Conservation (phyloP, 768 basidiomycete genomes). For the Gelatoporia subvermispora region DNA sequence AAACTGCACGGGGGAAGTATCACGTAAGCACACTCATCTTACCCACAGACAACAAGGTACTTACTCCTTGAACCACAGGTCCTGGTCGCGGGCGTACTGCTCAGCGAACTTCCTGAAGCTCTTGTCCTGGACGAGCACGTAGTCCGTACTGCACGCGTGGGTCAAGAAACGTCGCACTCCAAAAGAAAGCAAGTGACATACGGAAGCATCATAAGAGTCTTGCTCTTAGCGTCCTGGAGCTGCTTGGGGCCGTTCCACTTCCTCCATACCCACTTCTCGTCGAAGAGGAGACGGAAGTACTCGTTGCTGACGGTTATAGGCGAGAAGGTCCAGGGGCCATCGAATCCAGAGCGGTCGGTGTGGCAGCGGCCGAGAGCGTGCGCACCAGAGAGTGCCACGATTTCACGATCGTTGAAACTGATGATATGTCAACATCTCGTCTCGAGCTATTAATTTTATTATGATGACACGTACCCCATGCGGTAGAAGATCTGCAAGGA, state of each 20-base stretch:
- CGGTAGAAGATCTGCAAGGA: conserved; percentile 71
- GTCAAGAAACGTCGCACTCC: not conserved
- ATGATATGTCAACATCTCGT: not conserved
- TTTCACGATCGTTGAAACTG: conserved; percentile 93
- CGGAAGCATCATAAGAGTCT: conserved; percentile 93
- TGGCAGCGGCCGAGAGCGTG: conserved; percentile 98
- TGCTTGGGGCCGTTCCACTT: conserved; percentile 95
- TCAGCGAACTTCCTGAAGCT: conserved; percentile 85
- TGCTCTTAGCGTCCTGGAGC: conserved; percentile 87
- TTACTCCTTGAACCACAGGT: conserved; percentile 92
- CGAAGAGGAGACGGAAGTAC: conserved; percentile 79
- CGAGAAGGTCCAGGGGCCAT: conserved; percentile 94
- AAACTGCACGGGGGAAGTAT: conserved; percentile 49
- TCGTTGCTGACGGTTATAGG: conserved; percentile 86
- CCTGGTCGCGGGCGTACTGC: conserved; percentile 80
- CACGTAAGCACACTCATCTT: conserved; percentile 1
- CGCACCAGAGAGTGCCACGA: conserved; percentile 90
- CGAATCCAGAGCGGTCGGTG: conserved; percentile 71
- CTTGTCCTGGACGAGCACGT: conserved; percentile 86
- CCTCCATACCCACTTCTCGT: conserved; percentile 94
- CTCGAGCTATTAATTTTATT: not conserved
- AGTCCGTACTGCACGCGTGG: conserved; percentile 62
- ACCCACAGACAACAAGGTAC: conserved; percentile 24
- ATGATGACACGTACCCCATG: conserved; percentile 56
- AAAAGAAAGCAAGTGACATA: conserved; percentile 33